Evolutionary conservation across 345 rosid genomes (phyloP).

Genomic region (Syzygium jambos): DNA sequence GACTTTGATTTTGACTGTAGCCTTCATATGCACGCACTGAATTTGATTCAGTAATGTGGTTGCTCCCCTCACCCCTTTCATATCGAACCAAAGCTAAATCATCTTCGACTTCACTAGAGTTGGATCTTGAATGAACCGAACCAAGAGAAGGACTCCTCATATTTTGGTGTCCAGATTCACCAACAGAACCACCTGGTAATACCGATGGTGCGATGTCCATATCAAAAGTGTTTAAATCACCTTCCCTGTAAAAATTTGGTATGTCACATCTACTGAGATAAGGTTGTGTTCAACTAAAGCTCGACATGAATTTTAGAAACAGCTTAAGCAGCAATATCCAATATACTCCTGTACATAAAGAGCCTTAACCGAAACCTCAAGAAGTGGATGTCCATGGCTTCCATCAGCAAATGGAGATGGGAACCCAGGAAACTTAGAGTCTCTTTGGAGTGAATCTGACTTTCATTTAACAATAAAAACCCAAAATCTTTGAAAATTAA

Average conservation of each 20-base stretch:
- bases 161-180: not conserved
- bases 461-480: not conserved
- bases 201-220: not conserved
- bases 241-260: constrained; percentile 6
- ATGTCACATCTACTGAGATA: not conserved
- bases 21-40: not conserved
- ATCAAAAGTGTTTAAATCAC: constrained; percentile 1
- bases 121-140: constrained; percentile 1
- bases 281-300: not conserved
- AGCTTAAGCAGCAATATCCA: not conserved
- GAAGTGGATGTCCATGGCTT: not conserved
- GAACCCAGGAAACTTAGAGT: not conserved
- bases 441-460: not conserved
- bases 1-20: not conserved
- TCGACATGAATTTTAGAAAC: not conserved
- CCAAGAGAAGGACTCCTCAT: not conserved
- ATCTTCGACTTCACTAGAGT: constrained; percentile 6
- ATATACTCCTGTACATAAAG: not conserved
- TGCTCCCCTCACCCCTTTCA: constrained; percentile 5
- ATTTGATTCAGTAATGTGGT: not conserved
- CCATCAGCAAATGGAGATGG: not conserved
- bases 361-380: not conserved
- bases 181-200: not conserved
- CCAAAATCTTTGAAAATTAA: not conserved
- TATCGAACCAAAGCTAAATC: constrained; percentile 3